Evolutionary conservation across 192 early-diverging fungal genomes (phyloP).

Genomic region (Allomyces javanicus): DNA sequence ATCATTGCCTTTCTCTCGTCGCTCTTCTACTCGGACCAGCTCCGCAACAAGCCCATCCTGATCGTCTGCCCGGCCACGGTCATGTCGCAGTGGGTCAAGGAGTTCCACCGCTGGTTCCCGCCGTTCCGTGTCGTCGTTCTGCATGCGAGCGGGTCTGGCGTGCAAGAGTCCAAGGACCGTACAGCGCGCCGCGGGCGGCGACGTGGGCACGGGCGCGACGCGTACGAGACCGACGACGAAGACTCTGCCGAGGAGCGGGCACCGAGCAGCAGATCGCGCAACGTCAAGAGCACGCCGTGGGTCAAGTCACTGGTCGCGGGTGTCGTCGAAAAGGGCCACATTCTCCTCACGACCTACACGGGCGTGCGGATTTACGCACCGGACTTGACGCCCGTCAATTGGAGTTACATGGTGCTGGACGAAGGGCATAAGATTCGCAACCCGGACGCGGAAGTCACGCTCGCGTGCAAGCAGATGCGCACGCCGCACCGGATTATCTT

Average conservation of each 20-base stretch:
- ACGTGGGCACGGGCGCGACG: background rate
- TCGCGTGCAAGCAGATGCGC: conserved; percentile 45
- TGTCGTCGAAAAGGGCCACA: conserved; percentile 34
- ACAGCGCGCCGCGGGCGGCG: background rate
- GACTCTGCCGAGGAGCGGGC: conserved; percentile 6
- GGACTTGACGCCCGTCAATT: conserved; percentile 44
- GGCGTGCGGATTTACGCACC: conserved; percentile 54
- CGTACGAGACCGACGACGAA: conserved; percentile 10
- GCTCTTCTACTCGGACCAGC: conserved; percentile 46
- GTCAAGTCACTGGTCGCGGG: background rate
- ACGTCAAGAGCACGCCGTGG: conserved; percentile 4
- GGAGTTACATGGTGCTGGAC: conserved; percentile 78
- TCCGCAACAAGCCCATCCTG: conserved; percentile 20
- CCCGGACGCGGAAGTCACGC: conserved; percentile 69
- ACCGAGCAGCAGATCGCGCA: conserved; percentile 6
- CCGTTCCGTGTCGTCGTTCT: conserved; percentile 71
- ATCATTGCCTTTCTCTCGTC: conserved; percentile 64
- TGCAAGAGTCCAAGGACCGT: conserved; percentile 11
- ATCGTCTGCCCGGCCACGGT: conserved; percentile 64
- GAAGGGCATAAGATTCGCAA: conserved; percentile 96
- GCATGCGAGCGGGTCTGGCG: conserved; percentile 65
- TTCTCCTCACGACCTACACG: conserved; percentile 74
- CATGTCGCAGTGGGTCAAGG: conserved; percentile 63
- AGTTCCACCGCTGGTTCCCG: conserved; percentile 68
- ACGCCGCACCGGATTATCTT: conserved; percentile 26